Evolutionary conservation across 2,329 filamentous ascomycete species (phyloP).

Genomic region (Nemania sp.): DNA sequence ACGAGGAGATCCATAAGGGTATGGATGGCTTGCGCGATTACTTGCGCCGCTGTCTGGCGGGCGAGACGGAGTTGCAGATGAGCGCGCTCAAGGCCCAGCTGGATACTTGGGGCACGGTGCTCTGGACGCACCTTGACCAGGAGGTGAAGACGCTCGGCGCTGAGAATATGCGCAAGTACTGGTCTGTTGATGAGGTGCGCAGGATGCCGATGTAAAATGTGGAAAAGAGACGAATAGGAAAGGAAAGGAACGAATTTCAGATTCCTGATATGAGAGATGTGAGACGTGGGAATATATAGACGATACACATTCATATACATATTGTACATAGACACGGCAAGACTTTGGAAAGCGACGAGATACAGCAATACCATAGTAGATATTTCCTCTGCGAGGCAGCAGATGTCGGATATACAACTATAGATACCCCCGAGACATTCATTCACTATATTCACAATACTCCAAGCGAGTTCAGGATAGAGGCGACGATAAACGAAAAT

Average conservation of each 20-base stretch:
- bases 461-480: neutral
- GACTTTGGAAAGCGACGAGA: too few relatives aligned
- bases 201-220: slow-evolving; percentile 65
- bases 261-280: too few relatives aligned
- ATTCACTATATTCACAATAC: neutral
- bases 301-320: too few relatives aligned
- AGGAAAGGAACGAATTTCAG: too few relatives aligned
- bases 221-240: too few relatives aligned
- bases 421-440: neutral
- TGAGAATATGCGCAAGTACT: slow-evolving; percentile 86
- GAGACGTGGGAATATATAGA: too few relatives aligned
- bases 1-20: slow-evolving; percentile 76
- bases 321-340: too few relatives aligned
- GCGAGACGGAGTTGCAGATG: slow-evolving; percentile 64
- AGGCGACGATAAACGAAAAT: neutral
- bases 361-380: too few relatives aligned
- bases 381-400: too few relatives aligned
- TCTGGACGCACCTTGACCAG: slow-evolving; percentile 83
- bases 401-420: neutral
- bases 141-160: slow-evolving; percentile 79
- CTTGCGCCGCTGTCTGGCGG: slow-evolving; percentile 60
- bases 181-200: slow-evolving; percentile 75
- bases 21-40: slow-evolving; percentile 70
- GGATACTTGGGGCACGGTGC: slow-evolving; percentile 75
- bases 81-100: slow-evolving; percentile 68